Evolutionary conservation across 257 asterid genomes (phyloP).

Genomic region (Asclepias syriaca): DNA sequence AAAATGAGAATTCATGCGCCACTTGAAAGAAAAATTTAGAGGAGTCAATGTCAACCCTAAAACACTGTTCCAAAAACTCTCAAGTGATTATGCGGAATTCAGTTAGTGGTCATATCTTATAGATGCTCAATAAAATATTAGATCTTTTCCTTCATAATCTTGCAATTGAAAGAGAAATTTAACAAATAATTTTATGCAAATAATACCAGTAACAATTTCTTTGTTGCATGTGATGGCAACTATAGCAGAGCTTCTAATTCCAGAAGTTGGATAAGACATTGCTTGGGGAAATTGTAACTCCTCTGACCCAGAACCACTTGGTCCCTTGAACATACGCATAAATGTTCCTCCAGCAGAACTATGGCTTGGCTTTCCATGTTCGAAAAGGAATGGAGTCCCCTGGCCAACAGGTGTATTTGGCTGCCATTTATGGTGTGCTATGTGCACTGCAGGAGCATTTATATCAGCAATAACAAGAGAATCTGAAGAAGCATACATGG

Average conservation of each 20-base stretch:
- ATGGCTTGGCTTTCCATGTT: slow-evolving; percentile 77
- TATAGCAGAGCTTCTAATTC: slow-evolving; percentile 65
- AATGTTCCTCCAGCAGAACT: slow-evolving; percentile 77
- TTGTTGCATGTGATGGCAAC: slow-evolving; percentile 76
- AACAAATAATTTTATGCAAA: not conserved
- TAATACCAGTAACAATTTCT: slow-evolving; percentile 78
- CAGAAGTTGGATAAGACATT: slow-evolving; percentile 73
- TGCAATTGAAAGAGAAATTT: not conserved
- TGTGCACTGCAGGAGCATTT: slow-evolving; percentile 84
- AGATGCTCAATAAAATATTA: not conserved
- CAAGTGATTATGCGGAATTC: not conserved
- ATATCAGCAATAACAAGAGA: slow-evolving; percentile 73
- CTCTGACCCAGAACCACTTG: slow-evolving; percentile 60
- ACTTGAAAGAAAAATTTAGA: not conserved
- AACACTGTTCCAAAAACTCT: not conserved
- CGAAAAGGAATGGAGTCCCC: slow-evolving; percentile 96
- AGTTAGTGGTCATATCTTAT: not conserved
- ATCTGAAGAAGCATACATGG: slow-evolving; percentile 85
- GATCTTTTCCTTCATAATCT: not conserved
- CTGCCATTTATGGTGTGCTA: slow-evolving; percentile 98
- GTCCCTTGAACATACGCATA: slow-evolving; percentile 93
- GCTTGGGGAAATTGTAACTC: slow-evolving; percentile 90
- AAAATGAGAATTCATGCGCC: not conserved
- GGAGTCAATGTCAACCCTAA: not conserved
- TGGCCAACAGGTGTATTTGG: slow-evolving; percentile 99